Base-by-base conservation (phyloP, 768 basidiomycete species). In the Pleurotus djamor region DNA sequence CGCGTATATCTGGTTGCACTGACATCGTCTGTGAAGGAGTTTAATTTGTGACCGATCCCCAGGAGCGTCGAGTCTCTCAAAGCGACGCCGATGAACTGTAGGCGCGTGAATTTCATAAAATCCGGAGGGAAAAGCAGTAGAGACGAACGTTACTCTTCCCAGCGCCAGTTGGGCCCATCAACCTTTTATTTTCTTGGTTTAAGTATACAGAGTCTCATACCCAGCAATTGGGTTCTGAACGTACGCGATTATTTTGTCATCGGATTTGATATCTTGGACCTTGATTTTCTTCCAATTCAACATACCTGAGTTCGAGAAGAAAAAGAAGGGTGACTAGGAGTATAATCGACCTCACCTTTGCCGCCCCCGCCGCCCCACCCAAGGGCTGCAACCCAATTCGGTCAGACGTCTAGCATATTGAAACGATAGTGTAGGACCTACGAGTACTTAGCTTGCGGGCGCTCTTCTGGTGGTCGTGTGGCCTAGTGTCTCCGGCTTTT, bases 111-210 rank as follows among this genome's bases (percentile, higher is more conserved):
- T 28, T 28, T 28, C 21, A 28, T 28, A 41, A 9, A 41, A 41
- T 41, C n/a, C n/a, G 10, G 9, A 41, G n/a, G 9, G n/a, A 41
- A 9, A 9, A 10, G 9, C 38, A 2, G n/a, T 41, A 10, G n/a
- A 10, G 38, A 57, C 67, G 7, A 59, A 72, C 71, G 12, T 67
- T 68, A 54, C 70, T 71, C 58, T 71, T 72, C 12, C 71, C 71
- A 16, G 69, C 65, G 49, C 71, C 70, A 4, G 69, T 72, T 3
- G 66, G 66, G 0, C 71, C 71, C 69, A 72, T 71, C 4, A 71
- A 49, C 13, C 71, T 69, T 48, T n/a, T 2, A n/a, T 34, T 37
- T 16, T 3, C 21, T 28, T 28, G 21, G 21, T 28, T 28, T 28
- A 28, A 28, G 21, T 3, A 28, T 28, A 1, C 21, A 28, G 21